Conservation (phyloP, 768 basidiomycete genomes). For the Clathrus columnatus region DNA sequence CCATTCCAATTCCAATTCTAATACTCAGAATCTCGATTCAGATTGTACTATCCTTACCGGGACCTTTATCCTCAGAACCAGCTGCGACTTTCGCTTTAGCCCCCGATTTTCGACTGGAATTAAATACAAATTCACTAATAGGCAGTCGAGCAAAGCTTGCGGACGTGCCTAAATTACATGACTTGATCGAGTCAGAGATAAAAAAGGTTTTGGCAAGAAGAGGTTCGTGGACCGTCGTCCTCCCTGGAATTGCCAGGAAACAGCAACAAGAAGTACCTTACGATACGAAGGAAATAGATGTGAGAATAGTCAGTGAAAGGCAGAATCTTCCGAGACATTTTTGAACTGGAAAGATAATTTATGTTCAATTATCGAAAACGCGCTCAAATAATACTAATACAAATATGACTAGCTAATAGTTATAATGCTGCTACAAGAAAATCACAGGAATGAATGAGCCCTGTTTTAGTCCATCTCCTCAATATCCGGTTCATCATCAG, state of each 20-base stretch:
- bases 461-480: conserved; percentile 54
- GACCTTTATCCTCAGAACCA: conserved; percentile 43
- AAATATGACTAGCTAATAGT: too few relatives aligned
- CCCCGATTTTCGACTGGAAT: conserved; percentile 77
- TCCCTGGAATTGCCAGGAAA: conserved; percentile 51
- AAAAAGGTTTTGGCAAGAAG: conserved; percentile 50
- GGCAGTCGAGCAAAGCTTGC: conserved; percentile 96
- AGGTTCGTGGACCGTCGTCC: conserved; percentile 56
- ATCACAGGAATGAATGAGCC: too few relatives aligned
- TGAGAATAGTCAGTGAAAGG: background rate
- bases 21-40: conserved; percentile 22
- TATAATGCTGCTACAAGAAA: too few relatives aligned
- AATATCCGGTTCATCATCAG: conserved; percentile 53
- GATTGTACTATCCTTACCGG: conserved; percentile 59
- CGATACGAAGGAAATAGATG: background rate
- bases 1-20: background rate
- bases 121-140: conserved; percentile 85
- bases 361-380: background rate
- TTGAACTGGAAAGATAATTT: background rate
- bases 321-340: background rate
- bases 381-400: background rate
- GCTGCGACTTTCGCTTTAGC: conserved; percentile 65
- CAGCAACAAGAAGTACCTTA: conserved; percentile 3
- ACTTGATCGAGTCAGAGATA: conserved; percentile 83
- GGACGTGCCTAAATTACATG: conserved; percentile 95